A percentile compares a stretch with the other conserved stretches of the same genome.
Conservation (phyloP, 2,329 filamentous ascomycete genomes). For the Diplodia mutila region DNA sequence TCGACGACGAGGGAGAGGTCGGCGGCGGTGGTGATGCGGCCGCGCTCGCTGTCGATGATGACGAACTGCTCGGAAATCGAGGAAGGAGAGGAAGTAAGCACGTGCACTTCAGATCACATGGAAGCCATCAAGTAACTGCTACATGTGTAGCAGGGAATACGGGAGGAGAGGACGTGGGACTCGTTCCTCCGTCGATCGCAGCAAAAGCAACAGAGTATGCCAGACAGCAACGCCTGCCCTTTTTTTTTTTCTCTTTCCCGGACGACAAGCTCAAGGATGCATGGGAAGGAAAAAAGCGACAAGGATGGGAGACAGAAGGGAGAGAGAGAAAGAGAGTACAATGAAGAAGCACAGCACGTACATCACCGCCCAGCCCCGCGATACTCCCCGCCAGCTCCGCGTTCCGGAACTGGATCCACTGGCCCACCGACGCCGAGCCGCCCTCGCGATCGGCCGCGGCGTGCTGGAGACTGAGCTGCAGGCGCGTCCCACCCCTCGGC, state of each 20-base stretch:
- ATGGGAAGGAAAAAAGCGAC: not conserved
- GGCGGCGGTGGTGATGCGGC: not conserved
- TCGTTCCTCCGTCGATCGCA: not conserved
- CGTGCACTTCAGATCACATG: not conserved
- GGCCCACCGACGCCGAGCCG: conserved; percentile 12
- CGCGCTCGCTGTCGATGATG: conserved; percentile 15
- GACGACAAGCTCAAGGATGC: no score
- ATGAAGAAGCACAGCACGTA: not conserved
- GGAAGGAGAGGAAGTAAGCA: not conserved
- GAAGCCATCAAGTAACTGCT: not conserved
- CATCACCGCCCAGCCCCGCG: not conserved
- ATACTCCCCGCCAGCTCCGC: not conserved
- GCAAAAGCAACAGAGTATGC: not conserved
- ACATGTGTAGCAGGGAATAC: not conserved
- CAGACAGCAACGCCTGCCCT: not conserved
- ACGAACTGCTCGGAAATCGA: not conserved
- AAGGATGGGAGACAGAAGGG: not conserved
- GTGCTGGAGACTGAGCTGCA: conserved; percentile 15
- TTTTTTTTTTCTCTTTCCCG: no score
- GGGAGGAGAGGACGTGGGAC: not conserved
- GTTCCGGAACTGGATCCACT: conserved; percentile 5
- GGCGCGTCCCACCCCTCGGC: not conserved
- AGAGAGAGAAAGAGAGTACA: not conserved
- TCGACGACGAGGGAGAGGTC: not conserved
- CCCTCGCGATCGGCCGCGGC: conserved; percentile 1